Evolutionary conservation across 352 stramenopile species (phyloP).

Genomic region (Phytophthora foliorum): DNA sequence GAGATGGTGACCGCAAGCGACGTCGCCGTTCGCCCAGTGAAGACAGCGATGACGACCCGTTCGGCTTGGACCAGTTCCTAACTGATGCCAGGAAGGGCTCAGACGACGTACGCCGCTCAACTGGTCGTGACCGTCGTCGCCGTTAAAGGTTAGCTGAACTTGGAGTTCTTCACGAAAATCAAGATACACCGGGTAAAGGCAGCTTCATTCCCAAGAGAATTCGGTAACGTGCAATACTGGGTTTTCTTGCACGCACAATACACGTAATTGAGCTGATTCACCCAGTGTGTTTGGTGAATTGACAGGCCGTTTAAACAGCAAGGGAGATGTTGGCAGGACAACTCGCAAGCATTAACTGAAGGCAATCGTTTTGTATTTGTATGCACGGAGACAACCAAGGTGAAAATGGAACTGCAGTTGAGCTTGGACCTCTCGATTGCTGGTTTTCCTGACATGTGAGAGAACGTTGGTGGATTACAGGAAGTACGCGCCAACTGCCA

Average conservation of each 20-base stretch:
- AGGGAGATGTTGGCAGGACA: no score
- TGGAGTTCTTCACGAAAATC: not conserved
- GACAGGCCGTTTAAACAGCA: not conserved
- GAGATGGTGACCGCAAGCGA: conserved; percentile 58
- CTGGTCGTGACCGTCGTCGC: conserved; percentile 40
- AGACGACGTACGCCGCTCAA: conserved; percentile 36
- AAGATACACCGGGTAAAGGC: not conserved
- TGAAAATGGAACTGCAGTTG: not conserved
- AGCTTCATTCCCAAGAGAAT: not conserved
- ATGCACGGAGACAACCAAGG: not conserved
- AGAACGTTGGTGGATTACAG: conserved; percentile 12
- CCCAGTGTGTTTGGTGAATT: not conserved
- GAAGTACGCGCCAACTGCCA: conserved; percentile 31
- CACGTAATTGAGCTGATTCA: conserved; percentile 1
- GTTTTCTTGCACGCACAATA: not conserved
- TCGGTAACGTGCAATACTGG: conserved; percentile 4
- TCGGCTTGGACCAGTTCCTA: conserved; percentile 87
- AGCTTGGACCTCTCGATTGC: no score
- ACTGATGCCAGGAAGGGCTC: conserved; percentile 70
- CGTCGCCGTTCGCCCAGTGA: conserved; percentile 54
- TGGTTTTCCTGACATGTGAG: no score
- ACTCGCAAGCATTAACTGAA: not conserved
- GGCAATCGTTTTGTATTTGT: not conserved
- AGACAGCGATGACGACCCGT: conserved; percentile 79
- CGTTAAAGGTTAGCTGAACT: conserved; percentile 31